phyloP scores from a whole-genome alignment of 2,329 filamentous ascomycete genomes.

The Pseudocercospora fuligena region DNA sequence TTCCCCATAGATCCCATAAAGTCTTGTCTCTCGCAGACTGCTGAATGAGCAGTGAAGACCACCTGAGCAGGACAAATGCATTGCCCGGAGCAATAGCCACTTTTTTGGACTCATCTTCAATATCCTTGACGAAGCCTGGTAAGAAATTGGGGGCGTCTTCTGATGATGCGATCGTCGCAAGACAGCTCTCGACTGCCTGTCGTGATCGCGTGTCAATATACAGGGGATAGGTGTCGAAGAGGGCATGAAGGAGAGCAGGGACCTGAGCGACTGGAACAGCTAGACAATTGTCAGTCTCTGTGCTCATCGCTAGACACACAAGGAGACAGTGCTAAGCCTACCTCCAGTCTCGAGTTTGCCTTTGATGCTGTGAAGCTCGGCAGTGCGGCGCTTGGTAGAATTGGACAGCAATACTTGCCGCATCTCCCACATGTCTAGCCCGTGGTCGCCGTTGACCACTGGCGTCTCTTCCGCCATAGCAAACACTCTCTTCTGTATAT shows the following conservation, averaged over 20 bases:
- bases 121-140: slow-evolving; percentile 66
- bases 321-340: slow-evolving; percentile 37
- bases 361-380: slow-evolving; percentile 51
- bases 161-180: slow-evolving; percentile 68
- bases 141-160: slow-evolving; percentile 63
- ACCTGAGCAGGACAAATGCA: slow-evolving; percentile 88
- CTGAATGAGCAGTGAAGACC: slow-evolving; percentile 81
- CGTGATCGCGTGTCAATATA: slow-evolving; percentile 87
- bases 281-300: slow-evolving; percentile 25
- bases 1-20: slow-evolving; percentile 67
- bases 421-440: slow-evolving; percentile 32
- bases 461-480: slow-evolving; percentile 31
- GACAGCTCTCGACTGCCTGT: slow-evolving; percentile 79
- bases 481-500: slow-evolving; percentile 7
- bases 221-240: slow-evolving; percentile 85
- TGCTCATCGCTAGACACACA: background rate
- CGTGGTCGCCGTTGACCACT: slow-evolving; percentile 27
- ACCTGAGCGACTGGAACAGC: slow-evolving; percentile 31
- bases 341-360: slow-evolving; percentile 50
- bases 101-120: slow-evolving; percentile 77
- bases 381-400: slow-evolving; percentile 54
- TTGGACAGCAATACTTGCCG: slow-evolving; percentile 50
- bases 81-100: slow-evolving; percentile 75
- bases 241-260: slow-evolving; percentile 60
- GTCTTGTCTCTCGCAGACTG: slow-evolving; percentile 64